Base-by-base conservation (phyloP, 805 yeast genomes). In the Lachancea mirantina region DNA sequence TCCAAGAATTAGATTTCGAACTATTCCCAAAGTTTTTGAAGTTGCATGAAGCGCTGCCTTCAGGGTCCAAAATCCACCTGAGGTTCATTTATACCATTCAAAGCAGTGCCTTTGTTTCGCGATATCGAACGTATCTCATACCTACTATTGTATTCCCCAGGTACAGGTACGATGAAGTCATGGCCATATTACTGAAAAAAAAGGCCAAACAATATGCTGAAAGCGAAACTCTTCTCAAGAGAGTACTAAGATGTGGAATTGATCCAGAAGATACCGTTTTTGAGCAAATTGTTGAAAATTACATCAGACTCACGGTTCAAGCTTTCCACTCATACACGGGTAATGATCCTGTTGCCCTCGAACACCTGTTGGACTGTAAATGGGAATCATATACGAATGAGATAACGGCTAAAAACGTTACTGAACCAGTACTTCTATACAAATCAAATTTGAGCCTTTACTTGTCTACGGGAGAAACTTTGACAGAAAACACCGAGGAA, bases 311-410 rank as follows among this genome's bases (percentile, higher is more conserved):
- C 23, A 48, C 55, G 4, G 42, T 50, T 9, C 58, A 57, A 29
- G 38, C 60, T 3, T 53, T 57, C 26, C 49, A 47, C 33, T 44
- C 53, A 14, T 57, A 57, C 34, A 52, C 62, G 3, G 62, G 62
- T 4, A 54, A 52, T 26, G 43, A 55, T 30, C 26, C 55, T 4
- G 30, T 38, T 9, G 47, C 52, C 6, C 32, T 57, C 20, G 43
- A 38, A 29, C 59, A 54, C 24, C 32, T 57, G 23, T 43, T 55
- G 11, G 56, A 49, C 31, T 41, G 47, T 17, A 57, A 57, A 38
- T 57, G 62, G 62, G 41, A 38, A 2, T 16, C 28, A 2, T 57
- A 47, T 32, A 42, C 47, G 6, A 22, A 30, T 6, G 28, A 40
- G 4, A 42, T 54, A 3, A 45, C 48, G 4, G 26, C 19, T 9